Evolutionary conservation across 352 stramenopile species (phyloP).

Genomic region (Pythium oligandrum): DNA sequence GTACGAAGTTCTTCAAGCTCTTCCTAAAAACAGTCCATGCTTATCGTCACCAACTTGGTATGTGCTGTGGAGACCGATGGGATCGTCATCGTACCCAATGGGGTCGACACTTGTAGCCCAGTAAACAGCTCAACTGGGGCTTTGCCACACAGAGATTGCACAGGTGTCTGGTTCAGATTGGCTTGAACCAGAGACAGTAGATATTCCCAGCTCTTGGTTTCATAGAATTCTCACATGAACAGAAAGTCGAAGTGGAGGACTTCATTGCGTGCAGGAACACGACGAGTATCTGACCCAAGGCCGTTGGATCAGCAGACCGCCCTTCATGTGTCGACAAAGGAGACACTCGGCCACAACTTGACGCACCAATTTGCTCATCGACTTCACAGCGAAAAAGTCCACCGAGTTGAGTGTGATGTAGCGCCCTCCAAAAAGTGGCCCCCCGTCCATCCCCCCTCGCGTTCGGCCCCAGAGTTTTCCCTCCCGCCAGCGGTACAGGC

Average conservation of each 20-base stretch:
- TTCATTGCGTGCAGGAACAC: conserved; percentile 4
- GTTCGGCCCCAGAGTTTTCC: too few relatives aligned
- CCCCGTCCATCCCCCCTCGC: too few relatives aligned
- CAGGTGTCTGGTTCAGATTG: conserved; percentile 14
- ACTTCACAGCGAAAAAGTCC: conserved; percentile 4
- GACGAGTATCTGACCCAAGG: not conserved
- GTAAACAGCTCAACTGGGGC: conserved; percentile 20
- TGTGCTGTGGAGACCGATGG: not conserved
- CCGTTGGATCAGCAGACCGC: conserved; percentile 3
- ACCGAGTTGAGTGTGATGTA: too few relatives aligned
- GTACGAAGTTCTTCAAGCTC: conserved; percentile 2
- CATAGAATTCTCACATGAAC: conserved; percentile 7
- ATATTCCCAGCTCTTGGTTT: conserved; percentile 9
- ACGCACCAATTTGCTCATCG: not conserved
- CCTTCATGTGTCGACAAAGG: conserved; percentile 13
- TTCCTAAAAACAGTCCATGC: conserved; percentile 1
- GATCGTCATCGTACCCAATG: conserved; percentile 2
- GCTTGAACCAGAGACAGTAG: conserved; percentile 14
- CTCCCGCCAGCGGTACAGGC: too few relatives aligned
- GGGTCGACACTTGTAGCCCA: not conserved
- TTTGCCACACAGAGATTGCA: conserved; percentile 10
- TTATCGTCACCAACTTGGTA: conserved; percentile 6
- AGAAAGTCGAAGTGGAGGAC: conserved; percentile 12
- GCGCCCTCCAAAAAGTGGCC: too few relatives aligned
- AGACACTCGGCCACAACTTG: conserved; percentile 3